phyloP scores from a whole-genome alignment of 2,329 filamentous ascomycete species.

The Aspergillus fijiensis region DNA sequence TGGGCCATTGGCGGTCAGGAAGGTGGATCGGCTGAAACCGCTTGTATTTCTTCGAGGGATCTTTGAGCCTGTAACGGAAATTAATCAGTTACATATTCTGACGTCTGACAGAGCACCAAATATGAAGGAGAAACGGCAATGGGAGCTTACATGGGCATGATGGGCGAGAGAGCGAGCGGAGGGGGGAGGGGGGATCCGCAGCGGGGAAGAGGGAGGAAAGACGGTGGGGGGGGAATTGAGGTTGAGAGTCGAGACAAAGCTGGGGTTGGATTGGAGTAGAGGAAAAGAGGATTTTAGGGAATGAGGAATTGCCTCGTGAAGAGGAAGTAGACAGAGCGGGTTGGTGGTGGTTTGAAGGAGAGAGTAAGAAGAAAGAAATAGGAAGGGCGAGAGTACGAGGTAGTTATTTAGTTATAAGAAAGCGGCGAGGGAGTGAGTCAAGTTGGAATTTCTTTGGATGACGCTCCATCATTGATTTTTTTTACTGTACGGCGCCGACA shows the following conservation, averaged over 20 bases:
- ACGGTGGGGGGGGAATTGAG: conserved; percentile 2
- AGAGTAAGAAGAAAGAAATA: neutral
- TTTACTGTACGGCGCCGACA: conserved; percentile 15
- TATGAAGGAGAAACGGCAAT: conserved; percentile 1
- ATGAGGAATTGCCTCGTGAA: neutral
- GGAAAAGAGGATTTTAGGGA: neutral
- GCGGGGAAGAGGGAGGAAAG: conserved; percentile 11
- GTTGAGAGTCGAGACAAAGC: neutral
- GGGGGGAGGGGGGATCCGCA: conserved; percentile 12
- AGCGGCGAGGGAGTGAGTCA: conserved; percentile 12
- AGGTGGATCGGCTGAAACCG: conserved; percentile 49
- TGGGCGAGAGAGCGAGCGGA: conserved; percentile 16
- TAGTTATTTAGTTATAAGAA: neutral
- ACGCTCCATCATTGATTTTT: neutral
- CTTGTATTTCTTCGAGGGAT: conserved; percentile 51
- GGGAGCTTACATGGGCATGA: conserved; percentile 40
- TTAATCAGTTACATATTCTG: neutral
- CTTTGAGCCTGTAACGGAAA: conserved; percentile 43
- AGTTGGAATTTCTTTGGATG: conserved; percentile 7
- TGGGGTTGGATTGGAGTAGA: neutral
- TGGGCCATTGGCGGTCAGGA: conserved; percentile 70
- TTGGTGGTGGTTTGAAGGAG: neutral
- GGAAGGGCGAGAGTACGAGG: conserved; percentile 8
- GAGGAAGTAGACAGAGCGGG: neutral
- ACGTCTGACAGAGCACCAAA: neutral